Conservation (phyloP, 2,329 filamentous ascomycete genomes). For the Lanzia echinophila region DNA sequence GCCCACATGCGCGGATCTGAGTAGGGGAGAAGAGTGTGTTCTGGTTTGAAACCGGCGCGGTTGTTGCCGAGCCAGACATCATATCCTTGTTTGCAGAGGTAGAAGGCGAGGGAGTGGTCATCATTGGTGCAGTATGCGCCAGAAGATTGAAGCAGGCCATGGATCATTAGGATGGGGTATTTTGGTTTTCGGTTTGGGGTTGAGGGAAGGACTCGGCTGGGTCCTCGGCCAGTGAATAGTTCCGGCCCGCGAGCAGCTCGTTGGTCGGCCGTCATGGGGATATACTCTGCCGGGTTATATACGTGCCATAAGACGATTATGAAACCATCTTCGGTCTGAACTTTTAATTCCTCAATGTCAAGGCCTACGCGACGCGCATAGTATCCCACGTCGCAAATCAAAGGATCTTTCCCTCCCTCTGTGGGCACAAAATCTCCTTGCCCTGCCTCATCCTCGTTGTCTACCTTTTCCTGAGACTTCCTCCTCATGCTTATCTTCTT, state of each 20-base stretch:
- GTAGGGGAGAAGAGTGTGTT: constrained; percentile 64
- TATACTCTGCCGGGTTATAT: constrained; percentile 73
- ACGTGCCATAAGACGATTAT: constrained; percentile 85
- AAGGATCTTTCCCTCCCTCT: constrained; percentile 72
- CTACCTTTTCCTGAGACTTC: constrained; percentile 27
- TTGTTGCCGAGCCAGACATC: constrained; percentile 97
- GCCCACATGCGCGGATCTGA: constrained; percentile 89
- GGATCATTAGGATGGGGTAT: constrained; percentile 81
- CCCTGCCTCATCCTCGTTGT: constrained; percentile 38
- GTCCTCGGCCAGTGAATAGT: constrained; percentile 47
- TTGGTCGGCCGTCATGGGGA: constrained; percentile 41
- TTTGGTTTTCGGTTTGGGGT: constrained; percentile 36
- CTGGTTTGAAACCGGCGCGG: constrained; percentile 75
- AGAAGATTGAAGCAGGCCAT: constrained; percentile 79
- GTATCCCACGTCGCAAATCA: constrained; percentile 74
- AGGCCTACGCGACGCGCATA: constrained; percentile 84
- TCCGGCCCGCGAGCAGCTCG: constrained; percentile 52
- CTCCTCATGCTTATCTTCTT: constrained; percentile 36
- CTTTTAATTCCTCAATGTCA: constrained; percentile 74
- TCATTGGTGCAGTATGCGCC: constrained; percentile 89
- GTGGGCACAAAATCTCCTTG: constrained; percentile 54
- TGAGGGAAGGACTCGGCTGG: constrained; percentile 31
- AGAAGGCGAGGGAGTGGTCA: constrained; percentile 84
- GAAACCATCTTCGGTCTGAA: constrained; percentile 92
- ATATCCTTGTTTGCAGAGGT: constrained; percentile 83